Base-by-base conservation (phyloP, 2,329 filamentous ascomycete genomes). In the Basipetospora chlamydospora region DNA sequence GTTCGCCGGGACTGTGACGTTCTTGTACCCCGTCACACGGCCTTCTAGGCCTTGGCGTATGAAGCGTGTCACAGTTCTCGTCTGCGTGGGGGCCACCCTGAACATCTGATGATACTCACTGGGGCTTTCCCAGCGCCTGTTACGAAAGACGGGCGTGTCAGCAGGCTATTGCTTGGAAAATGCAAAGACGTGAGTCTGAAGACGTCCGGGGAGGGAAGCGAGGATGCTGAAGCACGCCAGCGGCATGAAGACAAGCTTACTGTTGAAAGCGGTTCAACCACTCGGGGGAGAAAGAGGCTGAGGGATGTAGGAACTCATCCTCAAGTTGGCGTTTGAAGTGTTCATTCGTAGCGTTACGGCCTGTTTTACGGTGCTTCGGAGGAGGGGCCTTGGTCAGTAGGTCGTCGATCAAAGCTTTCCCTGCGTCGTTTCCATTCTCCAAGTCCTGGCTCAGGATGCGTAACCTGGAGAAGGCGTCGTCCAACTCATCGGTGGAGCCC, bases 231-330 rank as follows among this genome's bases (percentile, higher is more conserved):
- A 6, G 22, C 22, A 23, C 22, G 6, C 22, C 22, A 6, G 22
- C 22, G 22, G 22, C 22, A 11, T 11, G 22, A 11, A 17, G 15
- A 47, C 59, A 40, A n/a, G n/a, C n/a, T n/a, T 56, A 75, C 67
- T 88, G 84, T 58, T 98, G 90, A 29, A 96, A 60, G 38, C 73
- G 72, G 55, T 94, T 86, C 41, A 98, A 70, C 86, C 90, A 96
- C 50, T 80, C 77, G 4, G 73, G 64, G 23, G 78, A 85, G 60
- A 98, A 95, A 3, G 71, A 70, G 5, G 76, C 69, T 2, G 84
- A 83, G 1, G 90, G 88, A 2, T 73, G 75, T 18, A 98, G 64
- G 49, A 88, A 90, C 32, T 81, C 76, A 38, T 68, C 51, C 57
- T 93, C 85, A 5, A 96, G 68, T 42, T 76, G 67, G 31, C 63